These are phyloP conservation scores for Leccinum aurantiacum DNA, from an alignment of 768 basidiomycete species.

Conservation along the genomic window DNA sequence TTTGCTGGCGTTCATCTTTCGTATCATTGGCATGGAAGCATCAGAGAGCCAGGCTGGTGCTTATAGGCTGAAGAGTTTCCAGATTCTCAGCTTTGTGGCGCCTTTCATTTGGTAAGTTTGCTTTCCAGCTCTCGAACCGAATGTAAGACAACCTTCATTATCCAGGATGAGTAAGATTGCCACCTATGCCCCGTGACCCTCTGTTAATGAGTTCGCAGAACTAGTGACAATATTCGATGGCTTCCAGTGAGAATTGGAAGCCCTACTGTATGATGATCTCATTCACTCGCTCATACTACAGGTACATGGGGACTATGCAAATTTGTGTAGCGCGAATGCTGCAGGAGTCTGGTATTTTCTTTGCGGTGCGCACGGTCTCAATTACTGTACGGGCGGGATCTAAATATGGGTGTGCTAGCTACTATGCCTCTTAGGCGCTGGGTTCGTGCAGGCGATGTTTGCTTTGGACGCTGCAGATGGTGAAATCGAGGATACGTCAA, in stretches of 20 bases:
- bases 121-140: not conserved
- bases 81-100: conserved; percentile 82
- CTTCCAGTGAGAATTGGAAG: conserved; percentile 53
- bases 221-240: conserved; percentile 81
- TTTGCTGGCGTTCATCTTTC: conserved; percentile 69
- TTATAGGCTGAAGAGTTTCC: conserved; percentile 72
- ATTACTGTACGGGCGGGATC: not conserved
- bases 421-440: conserved; percentile 76
- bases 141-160: not conserved
- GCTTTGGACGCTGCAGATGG: conserved; percentile 93
- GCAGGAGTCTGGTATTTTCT: conserved; percentile 90
- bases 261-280: not conserved
- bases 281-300: conserved; percentile 25
- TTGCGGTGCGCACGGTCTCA: conserved; percentile 56
- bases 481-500: conserved; percentile 48
- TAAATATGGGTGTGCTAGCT: conserved; percentile 44
- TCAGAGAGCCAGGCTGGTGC: conserved; percentile 35
- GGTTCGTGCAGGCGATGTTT: conserved; percentile 84
- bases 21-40: conserved; percentile 54
- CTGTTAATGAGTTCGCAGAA: conserved; percentile 41
- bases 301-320: conserved; percentile 90
- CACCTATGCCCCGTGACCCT: not conserved
- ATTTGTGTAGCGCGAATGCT: conserved; percentile 93
- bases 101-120: conserved; percentile 79
- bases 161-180: conserved; percentile 75